A percentile compares a stretch with the other conserved stretches of the same genome.
Conservation (phyloP, 1,284 basidiomycete species). For the Clitocybe nebularis region DNA sequence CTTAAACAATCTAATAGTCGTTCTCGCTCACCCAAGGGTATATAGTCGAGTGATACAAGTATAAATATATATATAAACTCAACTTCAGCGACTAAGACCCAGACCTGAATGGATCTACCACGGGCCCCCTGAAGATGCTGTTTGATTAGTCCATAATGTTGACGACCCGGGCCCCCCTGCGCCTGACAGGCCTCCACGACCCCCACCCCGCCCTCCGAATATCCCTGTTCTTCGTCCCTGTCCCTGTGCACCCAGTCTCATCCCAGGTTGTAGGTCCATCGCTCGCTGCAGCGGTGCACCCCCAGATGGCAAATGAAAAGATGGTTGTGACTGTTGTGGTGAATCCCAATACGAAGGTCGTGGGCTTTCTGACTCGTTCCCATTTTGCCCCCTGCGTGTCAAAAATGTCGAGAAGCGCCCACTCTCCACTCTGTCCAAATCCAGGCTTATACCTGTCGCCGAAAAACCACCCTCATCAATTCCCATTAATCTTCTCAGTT, state of each 20-base stretch:
- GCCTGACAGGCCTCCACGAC: conserved; percentile 26
- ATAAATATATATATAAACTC: conserved; percentile 8
- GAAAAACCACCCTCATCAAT: conserved; percentile 59
- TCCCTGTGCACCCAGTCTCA: conserved; percentile 43
- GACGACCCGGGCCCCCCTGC: conserved; percentile 13
- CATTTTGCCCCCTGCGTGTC: conserved; percentile 20
- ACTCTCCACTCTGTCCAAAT: conserved; percentile 38
- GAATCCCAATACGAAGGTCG: conserved; percentile 19
- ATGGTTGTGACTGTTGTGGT: conserved; percentile 13
- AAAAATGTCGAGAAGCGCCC: conserved; percentile 30
- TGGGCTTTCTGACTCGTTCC: conserved; percentile 13
- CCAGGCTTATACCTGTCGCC: conserved; percentile 46
- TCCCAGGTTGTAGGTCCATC: conserved; percentile 43
- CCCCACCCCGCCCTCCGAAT: conserved; percentile 35
- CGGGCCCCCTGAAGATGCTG: conserved; percentile 25
- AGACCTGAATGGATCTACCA: conserved; percentile 32
- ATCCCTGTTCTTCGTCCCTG: conserved; percentile 44
- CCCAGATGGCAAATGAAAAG: conserved; percentile 18
- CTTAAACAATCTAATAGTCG: background rate
- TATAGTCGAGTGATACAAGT: conserved; percentile 7
- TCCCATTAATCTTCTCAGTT: conserved; percentile 67
- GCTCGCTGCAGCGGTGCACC: conserved; percentile 38
- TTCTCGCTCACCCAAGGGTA: conserved; percentile 9
- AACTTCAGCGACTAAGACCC: conserved; percentile 30
- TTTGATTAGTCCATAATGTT: conserved; percentile 29